Evolutionary conservation across 768 basidiomycete genomes (phyloP), one percentile per base, ranked within the genome.

Genomic region (Chlorophyllum brunneum): DNA sequence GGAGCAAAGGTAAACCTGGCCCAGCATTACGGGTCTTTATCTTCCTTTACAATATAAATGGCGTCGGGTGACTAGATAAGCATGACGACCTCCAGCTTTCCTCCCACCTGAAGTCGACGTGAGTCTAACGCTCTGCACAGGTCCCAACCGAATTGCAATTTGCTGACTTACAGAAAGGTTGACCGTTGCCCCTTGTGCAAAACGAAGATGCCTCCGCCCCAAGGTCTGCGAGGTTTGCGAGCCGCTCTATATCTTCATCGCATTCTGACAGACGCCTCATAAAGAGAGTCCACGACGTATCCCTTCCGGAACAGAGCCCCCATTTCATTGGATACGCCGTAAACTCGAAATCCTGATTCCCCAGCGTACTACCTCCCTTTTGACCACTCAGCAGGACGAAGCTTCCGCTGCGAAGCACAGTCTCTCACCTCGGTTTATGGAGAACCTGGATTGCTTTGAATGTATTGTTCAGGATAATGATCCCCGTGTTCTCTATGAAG

Each of bases 401-500:
- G n/a, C n/a, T n/a, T n/a, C n/a, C n/a, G n/a, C n/a, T n/a, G n/a
- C n/a, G n/a, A n/a, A n/a, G n/a, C n/a, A n/a, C n/a, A n/a, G n/a
- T n/a, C n/a, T n/a, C n/a, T n/a, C n/a, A n/a, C n/a, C n/a, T n/a
- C n/a, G n/a, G n/a, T n/a, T n/a, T n/a, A n/a, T n/a, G n/a, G n/a
- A n/a, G n/a, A n/a, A n/a, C 38, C 6, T 8, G 20, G 51, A 37
- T 33, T 63, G 62, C 38, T 44, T 44, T 11, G 22, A 27, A 6
- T 68, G 66, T 40, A 16, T 61, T 20, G 50, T 70, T 2, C 61
- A 53, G 24, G 68, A 75, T 50, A 73, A 74, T 55, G 67, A 72
- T 52, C 64, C 73, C 5, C 56, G 67, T 44, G 58, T 74, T 4
- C 39, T 54, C 4, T 75, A 75, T 50, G 60, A 57, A 4, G 70